Conservation (phyloP, 1,139 yeast genomes). For the Candida dubliniensis region DNA sequence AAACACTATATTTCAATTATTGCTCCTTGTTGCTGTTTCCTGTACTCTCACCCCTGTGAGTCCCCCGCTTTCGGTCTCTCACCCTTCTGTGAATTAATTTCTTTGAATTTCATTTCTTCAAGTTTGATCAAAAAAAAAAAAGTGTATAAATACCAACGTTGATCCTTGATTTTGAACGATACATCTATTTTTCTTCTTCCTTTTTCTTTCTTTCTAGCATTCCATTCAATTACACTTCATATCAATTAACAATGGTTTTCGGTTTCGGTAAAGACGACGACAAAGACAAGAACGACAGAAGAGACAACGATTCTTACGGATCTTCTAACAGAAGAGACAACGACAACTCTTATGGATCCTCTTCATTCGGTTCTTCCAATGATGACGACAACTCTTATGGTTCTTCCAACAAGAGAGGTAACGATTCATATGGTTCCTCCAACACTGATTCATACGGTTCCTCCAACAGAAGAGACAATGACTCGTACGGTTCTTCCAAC, state of each 20-base stretch:
- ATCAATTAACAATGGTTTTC: slow-evolving; percentile 24
- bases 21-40: too few relatives aligned
- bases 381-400: slow-evolving; percentile 16
- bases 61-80: neutral
- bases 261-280: slow-evolving; percentile 27
- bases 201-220: neutral
- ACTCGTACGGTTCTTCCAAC: slow-evolving; percentile 19
- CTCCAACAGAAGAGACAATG: slow-evolving; percentile 14
- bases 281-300: slow-evolving; percentile 11
- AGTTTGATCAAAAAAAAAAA: neutral
- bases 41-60: too few relatives aligned
- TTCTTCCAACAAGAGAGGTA: slow-evolving; percentile 14
- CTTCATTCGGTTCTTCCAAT: slow-evolving; percentile 18
- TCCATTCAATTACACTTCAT: neutral
- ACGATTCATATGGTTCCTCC: slow-evolving; percentile 20
- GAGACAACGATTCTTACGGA: slow-evolving; percentile 20
- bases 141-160: neutral
- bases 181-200: neutral
- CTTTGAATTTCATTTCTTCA: neutral
- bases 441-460: slow-evolving; percentile 14
- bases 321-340: slow-evolving; percentile 8
- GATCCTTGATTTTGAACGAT: neutral
- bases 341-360: slow-evolving; percentile 22
- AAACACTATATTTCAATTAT: too few relatives aligned
- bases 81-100: neutral